Conservation (phyloP, 805 yeast species). For the Schizosaccharomyces japonicus region DNA sequence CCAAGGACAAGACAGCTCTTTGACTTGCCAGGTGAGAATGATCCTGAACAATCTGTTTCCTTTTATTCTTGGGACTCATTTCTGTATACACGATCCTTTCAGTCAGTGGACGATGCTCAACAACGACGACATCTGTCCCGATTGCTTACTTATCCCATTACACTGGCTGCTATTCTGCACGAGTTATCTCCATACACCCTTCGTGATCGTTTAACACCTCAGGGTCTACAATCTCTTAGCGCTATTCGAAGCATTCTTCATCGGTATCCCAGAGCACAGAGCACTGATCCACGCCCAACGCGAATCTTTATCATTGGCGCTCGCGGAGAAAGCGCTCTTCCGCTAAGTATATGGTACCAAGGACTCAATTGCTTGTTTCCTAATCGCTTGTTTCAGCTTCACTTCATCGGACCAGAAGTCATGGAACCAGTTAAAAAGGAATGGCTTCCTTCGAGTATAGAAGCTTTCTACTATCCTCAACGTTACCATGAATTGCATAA, state of each 20-base stretch:
- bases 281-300: slow-evolving; percentile 44
- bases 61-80: slow-evolving; percentile 77
- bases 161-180: slow-evolving; percentile 65
- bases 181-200: slow-evolving; percentile 75
- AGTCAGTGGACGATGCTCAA: slow-evolving; percentile 91
- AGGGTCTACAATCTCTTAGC: slow-evolving; percentile 80
- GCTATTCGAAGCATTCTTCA: slow-evolving; percentile 56
- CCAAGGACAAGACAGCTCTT: slow-evolving; percentile 80
- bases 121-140: slow-evolving; percentile 88
- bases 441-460: slow-evolving; percentile 43
- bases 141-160: slow-evolving; percentile 76
- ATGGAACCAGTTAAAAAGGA: slow-evolving; percentile 20
- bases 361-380: slow-evolving; percentile 58
- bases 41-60: slow-evolving; percentile 46
- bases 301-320: slow-evolving; percentile 79
- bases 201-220: slow-evolving; percentile 44
- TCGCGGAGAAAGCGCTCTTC: slow-evolving; percentile 77
- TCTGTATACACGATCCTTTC: slow-evolving; percentile 75
- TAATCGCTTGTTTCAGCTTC: slow-evolving; percentile 55
- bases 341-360: slow-evolving; percentile 90
- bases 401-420: slow-evolving; percentile 85
- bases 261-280: slow-evolving; percentile 6
- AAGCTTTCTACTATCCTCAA: slow-evolving; percentile 36
- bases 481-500: slow-evolving; percentile 80
- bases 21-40: slow-evolving; percentile 66